Evolutionary conservation across 768 basidiomycete species (phyloP).

Genomic region (Kwoniella mangroviensis): DNA sequence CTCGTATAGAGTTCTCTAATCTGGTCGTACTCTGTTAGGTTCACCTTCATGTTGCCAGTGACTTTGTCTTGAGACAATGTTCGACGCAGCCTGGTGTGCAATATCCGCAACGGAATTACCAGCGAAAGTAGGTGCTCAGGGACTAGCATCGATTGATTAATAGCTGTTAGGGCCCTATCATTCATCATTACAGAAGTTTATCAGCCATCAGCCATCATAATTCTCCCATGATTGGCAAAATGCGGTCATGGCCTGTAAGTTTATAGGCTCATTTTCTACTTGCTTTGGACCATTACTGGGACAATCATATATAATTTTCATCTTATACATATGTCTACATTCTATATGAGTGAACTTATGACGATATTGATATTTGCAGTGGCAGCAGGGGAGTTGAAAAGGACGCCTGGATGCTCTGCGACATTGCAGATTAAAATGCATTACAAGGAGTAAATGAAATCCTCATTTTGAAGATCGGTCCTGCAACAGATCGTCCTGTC

Average conservation of each 20-base stretch:
- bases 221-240: no score
- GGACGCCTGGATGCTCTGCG: background rate
- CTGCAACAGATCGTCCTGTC: no score
- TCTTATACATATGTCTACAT: background rate
- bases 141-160: constrained; percentile 30
- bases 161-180: constrained; percentile 40
- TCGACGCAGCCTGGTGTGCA: constrained; percentile 47
- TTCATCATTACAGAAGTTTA: no score
- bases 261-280: no score
- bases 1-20: constrained; percentile 53
- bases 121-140: constrained; percentile 38
- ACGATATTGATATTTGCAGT: background rate
- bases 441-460: constrained; percentile 46
- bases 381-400: background rate
- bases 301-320: background rate
- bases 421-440: background rate
- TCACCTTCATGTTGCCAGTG: constrained; percentile 54
- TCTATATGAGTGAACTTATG: background rate
- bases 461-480: constrained; percentile 48
- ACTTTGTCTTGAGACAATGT: constrained; percentile 47
- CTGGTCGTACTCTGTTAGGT: constrained; percentile 54
- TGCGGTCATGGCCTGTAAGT: no score
- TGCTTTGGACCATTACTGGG: background rate
- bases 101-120: constrained; percentile 38
- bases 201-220: no score